Conservation (phyloP, 2,329 filamentous ascomycete genomes). For the Penicillium digitatum region DNA sequence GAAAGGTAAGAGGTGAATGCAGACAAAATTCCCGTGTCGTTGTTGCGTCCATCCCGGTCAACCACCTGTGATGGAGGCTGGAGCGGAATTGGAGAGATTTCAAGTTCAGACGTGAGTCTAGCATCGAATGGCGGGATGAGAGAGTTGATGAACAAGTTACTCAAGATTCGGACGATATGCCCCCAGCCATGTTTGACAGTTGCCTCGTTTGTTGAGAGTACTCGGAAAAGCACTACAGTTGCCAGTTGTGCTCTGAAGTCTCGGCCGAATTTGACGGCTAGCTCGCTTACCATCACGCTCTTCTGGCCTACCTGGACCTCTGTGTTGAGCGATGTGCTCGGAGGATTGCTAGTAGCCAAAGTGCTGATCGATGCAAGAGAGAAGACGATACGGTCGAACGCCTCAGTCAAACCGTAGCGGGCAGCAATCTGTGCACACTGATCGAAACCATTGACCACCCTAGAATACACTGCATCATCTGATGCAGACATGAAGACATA, state of each 20-base stretch:
- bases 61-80: constrained; percentile 90
- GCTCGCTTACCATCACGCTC: constrained; percentile 97
- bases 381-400: constrained; percentile 87
- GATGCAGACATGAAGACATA: constrained; percentile 99
- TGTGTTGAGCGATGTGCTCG: constrained; percentile 86
- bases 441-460: constrained; percentile 90
- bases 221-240: constrained; percentile 89
- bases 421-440: constrained; percentile 92
- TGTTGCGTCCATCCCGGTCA: constrained; percentile 73
- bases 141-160: constrained; percentile 95
- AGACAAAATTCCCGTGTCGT: constrained; percentile 83
- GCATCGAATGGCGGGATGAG: constrained; percentile 77
- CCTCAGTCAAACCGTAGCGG: constrained; percentile 76
- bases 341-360: constrained; percentile 68
- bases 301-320: constrained; percentile 89
- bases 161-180: constrained; percentile 82
- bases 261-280: constrained; percentile 90
- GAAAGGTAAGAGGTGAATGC: constrained; percentile 95
- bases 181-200: constrained; percentile 59
- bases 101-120: constrained; percentile 60
- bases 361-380: constrained; percentile 89
- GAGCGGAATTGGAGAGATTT: constrained; percentile 76
- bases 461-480: constrained; percentile 90
- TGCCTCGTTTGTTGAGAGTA: constrained; percentile 78
- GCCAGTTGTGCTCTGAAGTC: constrained; percentile 92